Percentiles rank a stretch among this genome's conserved stretches.
These are phyloP conservation scores for Aeminium ludgeri DNA, from an alignment of 495 filamentous ascomycete species.

Conservation along the genomic window DNA sequence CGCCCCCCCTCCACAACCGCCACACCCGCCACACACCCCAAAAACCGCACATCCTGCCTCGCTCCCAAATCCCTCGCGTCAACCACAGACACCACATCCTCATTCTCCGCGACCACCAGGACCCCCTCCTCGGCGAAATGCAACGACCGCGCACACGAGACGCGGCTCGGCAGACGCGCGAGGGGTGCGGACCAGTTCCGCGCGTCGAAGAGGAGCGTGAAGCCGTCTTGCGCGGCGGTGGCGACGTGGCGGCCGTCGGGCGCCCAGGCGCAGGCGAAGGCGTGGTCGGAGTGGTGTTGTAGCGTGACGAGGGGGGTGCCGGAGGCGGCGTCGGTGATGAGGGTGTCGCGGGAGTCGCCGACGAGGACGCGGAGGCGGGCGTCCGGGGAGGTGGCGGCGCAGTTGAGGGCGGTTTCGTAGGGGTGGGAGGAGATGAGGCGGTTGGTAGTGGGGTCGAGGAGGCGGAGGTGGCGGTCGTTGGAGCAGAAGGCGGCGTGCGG, in stretches of 20 bases:
- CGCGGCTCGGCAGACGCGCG: slow-evolving; percentile 49
- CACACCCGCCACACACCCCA: slow-evolving; percentile 70
- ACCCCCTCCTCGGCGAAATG: slow-evolving; percentile 66
- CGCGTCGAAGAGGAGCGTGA: slow-evolving; percentile 72
- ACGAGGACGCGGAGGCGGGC: slow-evolving; percentile 66
- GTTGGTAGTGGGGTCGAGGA: slow-evolving; percentile 56
- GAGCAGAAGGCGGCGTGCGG: slow-evolving; percentile 65
- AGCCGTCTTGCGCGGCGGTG: slow-evolving; percentile 79
- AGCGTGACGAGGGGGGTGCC: slow-evolving; percentile 41
- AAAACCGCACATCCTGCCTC: slow-evolving; percentile 64
- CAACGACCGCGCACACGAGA: slow-evolving; percentile 62
- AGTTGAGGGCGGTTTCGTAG: slow-evolving; percentile 59
- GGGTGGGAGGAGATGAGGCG: slow-evolving; percentile 46
- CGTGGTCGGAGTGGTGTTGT: slow-evolving; percentile 58
- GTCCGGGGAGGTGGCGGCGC: slow-evolving; percentile 64
- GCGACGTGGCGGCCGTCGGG: slow-evolving; percentile 77
- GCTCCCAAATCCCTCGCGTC: slow-evolving; percentile 37
- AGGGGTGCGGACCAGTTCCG: slow-evolving; percentile 51
- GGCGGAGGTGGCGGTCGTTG: slow-evolving; percentile 62
- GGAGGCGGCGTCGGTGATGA: slow-evolving; percentile 47
- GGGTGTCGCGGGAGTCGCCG: slow-evolving; percentile 41
- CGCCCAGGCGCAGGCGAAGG: slow-evolving; percentile 84
- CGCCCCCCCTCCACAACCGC: slow-evolving; percentile 55
- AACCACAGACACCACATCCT: slow-evolving; percentile 65
- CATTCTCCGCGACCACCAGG: slow-evolving; percentile 65